A percentile compares a stretch with the other conserved stretches of the same genome.
These are phyloP conservation scores for Gyromitra esculenta DNA, from an alignment of 2,329 filamentous ascomycete species.

Conservation along the genomic window DNA sequence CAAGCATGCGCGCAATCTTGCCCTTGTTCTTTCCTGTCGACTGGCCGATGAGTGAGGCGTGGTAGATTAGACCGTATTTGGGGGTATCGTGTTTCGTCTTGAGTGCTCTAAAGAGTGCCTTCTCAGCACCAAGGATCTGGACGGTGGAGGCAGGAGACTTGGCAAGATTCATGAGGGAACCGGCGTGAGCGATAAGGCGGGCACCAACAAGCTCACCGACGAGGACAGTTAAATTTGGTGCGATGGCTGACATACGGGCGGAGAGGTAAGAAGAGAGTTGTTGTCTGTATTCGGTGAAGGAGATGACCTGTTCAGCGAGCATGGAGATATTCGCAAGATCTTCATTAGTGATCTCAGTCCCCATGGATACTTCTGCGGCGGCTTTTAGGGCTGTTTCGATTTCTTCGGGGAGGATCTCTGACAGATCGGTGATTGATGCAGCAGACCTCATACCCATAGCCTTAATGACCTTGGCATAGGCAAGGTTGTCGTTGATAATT, in stretches of 20 bases:
- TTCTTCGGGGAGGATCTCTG: conserved; percentile 92
- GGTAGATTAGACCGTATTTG: conserved; percentile 96
- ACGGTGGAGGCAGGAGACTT: conserved; percentile 96
- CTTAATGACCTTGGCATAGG: conserved; percentile 88
- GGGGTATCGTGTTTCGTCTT: conserved; percentile 99
- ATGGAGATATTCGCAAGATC: conserved; percentile 93
- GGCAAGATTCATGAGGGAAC: conserved; percentile 91
- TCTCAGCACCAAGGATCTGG: conserved; percentile 97
- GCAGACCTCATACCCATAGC: conserved; percentile 89
- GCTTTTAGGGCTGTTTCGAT: conserved; percentile 91
- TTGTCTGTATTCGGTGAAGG: conserved; percentile 87
- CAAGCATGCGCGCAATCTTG: conserved; percentile 96
- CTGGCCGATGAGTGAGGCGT: conserved; percentile 92
- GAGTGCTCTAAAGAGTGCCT: conserved; percentile 95
- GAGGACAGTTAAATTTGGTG: conserved; percentile 91
- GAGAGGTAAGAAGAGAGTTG: conserved; percentile 89
- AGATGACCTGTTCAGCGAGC: conserved; percentile 91
- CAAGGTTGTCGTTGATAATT: conserved; percentile 96
- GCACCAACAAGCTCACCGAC: conserved; percentile 94
- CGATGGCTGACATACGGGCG: conserved; percentile 94
- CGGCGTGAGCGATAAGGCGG: conserved; percentile 91
- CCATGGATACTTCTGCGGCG: conserved; percentile 97
- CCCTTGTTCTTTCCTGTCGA: conserved; percentile 99
- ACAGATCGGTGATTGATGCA: conserved; percentile 78
- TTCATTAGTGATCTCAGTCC: conserved; percentile 92